Evolutionary conservation across 768 basidiomycete genomes (phyloP).

Genomic region (Lyophyllum shimeji): DNA sequence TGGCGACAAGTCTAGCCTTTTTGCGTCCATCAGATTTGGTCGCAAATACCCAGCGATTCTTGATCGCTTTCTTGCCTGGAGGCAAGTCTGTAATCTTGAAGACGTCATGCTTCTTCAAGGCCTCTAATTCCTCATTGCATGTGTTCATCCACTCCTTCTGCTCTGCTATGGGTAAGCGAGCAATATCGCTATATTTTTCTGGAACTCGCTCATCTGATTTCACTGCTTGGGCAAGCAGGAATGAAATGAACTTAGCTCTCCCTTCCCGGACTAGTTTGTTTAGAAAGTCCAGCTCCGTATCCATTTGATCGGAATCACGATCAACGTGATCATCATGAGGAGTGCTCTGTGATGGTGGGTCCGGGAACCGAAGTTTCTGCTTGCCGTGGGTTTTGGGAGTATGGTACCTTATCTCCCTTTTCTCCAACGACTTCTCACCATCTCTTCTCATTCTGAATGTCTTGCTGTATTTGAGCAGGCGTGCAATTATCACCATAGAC

Average conservation of each 20-base stretch:
- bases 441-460: not conserved
- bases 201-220: not conserved
- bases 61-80: conserved; percentile 6
- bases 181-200: not conserved
- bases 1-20: conserved; percentile 33
- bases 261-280: no score
- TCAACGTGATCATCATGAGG: no score
- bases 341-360: no score
- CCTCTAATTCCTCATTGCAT: not conserved
- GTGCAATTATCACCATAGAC: not conserved
- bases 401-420: no score
- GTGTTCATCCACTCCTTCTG: not conserved
- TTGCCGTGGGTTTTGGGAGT: no score
- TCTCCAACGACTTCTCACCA: not conserved
- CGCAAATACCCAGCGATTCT: conserved; percentile 7
- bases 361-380: no score
- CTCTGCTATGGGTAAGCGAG: not conserved
- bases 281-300: no score
- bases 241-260: not conserved
- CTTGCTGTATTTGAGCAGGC: not conserved
- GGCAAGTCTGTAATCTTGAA: conserved; percentile 9
- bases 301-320: no score
- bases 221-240: not conserved
- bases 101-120: not conserved
- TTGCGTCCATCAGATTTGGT: conserved; percentile 9